A percentile compares a stretch with the other conserved stretches of the same genome.
These are phyloP conservation scores for Myriosclerotinia scirpicola DNA, from an alignment of 2,329 filamentous ascomycete genomes.

Conservation along the genomic window DNA sequence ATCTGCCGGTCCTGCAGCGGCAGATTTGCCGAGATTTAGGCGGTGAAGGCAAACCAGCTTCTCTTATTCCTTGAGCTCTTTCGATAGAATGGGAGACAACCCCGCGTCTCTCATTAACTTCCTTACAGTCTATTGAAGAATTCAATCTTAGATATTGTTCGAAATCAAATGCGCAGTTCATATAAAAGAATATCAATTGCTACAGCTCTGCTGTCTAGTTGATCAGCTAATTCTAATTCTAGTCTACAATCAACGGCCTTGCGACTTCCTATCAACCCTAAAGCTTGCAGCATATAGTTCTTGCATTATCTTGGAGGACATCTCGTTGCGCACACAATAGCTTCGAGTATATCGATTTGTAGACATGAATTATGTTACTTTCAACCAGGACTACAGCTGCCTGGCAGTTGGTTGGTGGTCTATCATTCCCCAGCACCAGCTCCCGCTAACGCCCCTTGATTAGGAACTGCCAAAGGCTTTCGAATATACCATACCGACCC, in stretches of 20 bases:
- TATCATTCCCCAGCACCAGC: slow-evolving; percentile 8
- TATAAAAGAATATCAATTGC: slow-evolving; percentile 15
- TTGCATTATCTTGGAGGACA: slow-evolving; percentile 8
- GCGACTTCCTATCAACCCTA: slow-evolving; percentile 8
- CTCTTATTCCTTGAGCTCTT: slow-evolving; percentile 7
- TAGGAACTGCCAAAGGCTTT: slow-evolving; percentile 90
- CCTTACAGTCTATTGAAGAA: slow-evolving; percentile 1
- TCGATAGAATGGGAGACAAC: slow-evolving; percentile 12
- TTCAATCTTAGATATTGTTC: not conserved
- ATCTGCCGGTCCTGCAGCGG: not conserved
- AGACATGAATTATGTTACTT: slow-evolving; percentile 96
- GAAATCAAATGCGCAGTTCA: slow-evolving; percentile 23
- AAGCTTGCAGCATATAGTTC: slow-evolving; percentile 11
- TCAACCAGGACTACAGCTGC: slow-evolving; percentile 98
- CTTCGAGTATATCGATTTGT: slow-evolving; percentile 45
- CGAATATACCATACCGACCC: slow-evolving; percentile 96
- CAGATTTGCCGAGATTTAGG: slow-evolving; percentile 15
- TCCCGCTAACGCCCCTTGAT: slow-evolving; percentile 25
- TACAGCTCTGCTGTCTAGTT: slow-evolving; percentile 22
- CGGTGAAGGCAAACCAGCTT: slow-evolving; percentile 1
- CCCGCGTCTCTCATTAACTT: slow-evolving; percentile 15
- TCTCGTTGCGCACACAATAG: not conserved
- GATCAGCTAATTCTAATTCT: slow-evolving; percentile 4
- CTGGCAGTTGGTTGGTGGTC: slow-evolving; percentile 80
- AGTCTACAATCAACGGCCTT: not conserved